Evolutionary conservation across 176 grass and related monocot genomes (phyloP), one percentile per base, ranked within the genome.

Genomic region (Miscanthus lutarioriparius): DNA sequence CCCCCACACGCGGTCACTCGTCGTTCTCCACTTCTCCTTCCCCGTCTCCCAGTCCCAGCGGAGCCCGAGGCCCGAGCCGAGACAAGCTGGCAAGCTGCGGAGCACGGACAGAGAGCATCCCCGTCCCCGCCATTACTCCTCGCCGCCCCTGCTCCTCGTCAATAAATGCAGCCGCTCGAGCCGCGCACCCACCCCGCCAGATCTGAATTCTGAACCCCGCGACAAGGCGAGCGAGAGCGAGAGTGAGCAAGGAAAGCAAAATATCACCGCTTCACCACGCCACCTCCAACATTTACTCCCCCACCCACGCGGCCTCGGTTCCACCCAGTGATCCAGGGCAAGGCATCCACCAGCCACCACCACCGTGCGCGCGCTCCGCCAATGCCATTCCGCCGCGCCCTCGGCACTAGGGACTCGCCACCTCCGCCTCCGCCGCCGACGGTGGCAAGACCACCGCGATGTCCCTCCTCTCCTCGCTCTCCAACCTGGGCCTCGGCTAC

Each of bases 91-190:
- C 26, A 11, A 64, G 67, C 43, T 23, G 38, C 33, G 74, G n/a
- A n/a, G 62, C 27, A 67, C 41, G 72, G 77, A 67, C 43, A 66
- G 79, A 78, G 53, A 58, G 53, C 49, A 20, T 53, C 16, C 48
- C 48, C 83, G 56, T 65, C 78, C 43, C 4, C 79, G 45, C 74
- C 88, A 87, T 86, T 83, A 94, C 92, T 83, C 62, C 67, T 20
- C 39, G 58, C 70, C 86, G 66, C 89, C 76, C 22, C 54, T 23
- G 7, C 8, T 59, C 54, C 53, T 9, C 54, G 17, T 80, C 80
- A 80, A 76, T 91, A 91, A 91, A 91, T 91, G 80, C 2, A 25
- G 75, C 84, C 79, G 74, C 88, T 90, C 84, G 88, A 77, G 74
- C 84, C 84, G 85, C 41, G 80, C 85, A 90, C 78, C 84, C 62